Evolutionary conservation across 1,284 basidiomycete species (phyloP).

Genomic region (Ustilago shanxiensis): DNA sequence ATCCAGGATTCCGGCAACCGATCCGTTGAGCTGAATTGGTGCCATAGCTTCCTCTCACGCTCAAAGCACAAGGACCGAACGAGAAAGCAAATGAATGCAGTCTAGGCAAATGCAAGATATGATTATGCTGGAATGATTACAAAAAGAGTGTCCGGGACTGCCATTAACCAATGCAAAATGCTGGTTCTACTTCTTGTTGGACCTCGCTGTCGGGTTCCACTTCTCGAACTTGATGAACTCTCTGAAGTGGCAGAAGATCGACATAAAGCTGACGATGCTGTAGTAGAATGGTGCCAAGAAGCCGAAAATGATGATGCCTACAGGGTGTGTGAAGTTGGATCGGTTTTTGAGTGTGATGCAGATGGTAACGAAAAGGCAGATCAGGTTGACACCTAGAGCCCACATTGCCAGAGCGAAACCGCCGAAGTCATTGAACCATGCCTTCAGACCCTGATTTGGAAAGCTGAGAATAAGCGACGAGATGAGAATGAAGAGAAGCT

Average conservation of each 20-base stretch:
- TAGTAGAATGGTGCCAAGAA: conserved; percentile 54
- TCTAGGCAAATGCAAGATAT: not conserved
- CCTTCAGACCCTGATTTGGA: conserved; percentile 34
- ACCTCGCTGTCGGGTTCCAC: conserved; percentile 52
- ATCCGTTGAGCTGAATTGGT: too few species aligned
- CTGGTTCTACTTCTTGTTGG: conserved; percentile 32
- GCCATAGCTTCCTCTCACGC: not conserved
- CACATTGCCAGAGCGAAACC: conserved; percentile 52
- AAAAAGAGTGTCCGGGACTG: conserved; percentile 3
- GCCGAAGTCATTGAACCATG: conserved; percentile 54
- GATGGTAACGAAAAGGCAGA: conserved; percentile 54
- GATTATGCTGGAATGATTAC: conserved; percentile 1
- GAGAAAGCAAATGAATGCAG: not conserved
- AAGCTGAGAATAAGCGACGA: conserved; percentile 42
- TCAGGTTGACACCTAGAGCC: conserved; percentile 53
- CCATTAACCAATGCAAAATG: not conserved
- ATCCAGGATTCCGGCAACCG: too few species aligned
- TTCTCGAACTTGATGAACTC: conserved; percentile 62
- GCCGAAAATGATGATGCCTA: conserved; percentile 55
- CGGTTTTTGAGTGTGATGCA: conserved; percentile 59
- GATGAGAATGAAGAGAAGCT: conserved; percentile 48
- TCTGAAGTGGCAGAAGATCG: conserved; percentile 63
- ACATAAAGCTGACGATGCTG: conserved; percentile 51
- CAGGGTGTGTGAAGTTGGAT: conserved; percentile 53
- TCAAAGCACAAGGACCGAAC: not conserved